Evolutionary conservation across 2,329 filamentous ascomycete genomes (phyloP).

Genomic region (Penicillium oxalicum): DNA sequence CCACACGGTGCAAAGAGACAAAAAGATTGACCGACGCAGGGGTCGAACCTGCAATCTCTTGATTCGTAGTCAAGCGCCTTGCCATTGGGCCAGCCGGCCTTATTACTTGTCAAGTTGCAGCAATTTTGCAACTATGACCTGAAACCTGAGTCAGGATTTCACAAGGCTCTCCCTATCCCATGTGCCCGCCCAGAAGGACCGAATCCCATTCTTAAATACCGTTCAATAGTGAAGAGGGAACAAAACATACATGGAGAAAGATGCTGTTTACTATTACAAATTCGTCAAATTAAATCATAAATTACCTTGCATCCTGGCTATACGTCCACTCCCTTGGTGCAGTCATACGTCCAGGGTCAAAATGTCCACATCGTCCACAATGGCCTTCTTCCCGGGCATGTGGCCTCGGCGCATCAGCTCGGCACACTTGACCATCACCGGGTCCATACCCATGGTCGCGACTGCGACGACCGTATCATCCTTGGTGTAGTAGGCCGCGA

Average conservation of each 20-base stretch:
- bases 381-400: slow-evolving; percentile 76
- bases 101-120: no score
- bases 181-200: no score
- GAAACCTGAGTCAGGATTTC: no score
- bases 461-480: slow-evolving; percentile 85
- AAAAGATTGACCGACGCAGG: slow-evolving; percentile 35
- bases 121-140: no score
- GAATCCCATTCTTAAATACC: no score
- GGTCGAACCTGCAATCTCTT: slow-evolving; percentile 48
- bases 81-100: slow-evolving; percentile 43
- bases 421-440: slow-evolving; percentile 72
- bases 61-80: slow-evolving; percentile 50
- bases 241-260: no score
- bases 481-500: slow-evolving; percentile 82
- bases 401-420: slow-evolving; percentile 77
- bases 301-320: no score
- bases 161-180: no score
- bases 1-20: background rate
- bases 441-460: slow-evolving; percentile 85
- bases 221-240: no score
- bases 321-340: background rate
- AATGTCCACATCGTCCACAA: slow-evolving; percentile 51
- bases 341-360: slow-evolving; percentile 24
- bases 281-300: background rate
- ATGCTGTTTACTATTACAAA: background rate